Conservation (phyloP, 768 basidiomycete genomes). For the Rhizopogon vinicolor region DNA sequence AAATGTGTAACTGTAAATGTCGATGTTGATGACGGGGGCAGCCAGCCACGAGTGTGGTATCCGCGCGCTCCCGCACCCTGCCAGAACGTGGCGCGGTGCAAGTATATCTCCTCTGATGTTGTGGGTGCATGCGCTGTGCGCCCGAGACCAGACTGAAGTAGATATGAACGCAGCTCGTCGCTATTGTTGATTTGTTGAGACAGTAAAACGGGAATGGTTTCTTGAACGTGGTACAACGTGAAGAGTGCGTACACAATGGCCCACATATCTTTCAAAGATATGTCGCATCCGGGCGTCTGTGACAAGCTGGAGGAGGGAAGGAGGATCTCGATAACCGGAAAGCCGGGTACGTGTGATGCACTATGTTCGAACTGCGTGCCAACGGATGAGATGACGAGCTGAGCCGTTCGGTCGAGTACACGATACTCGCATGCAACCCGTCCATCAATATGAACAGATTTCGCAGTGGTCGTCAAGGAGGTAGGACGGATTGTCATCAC, state of each 20-base stretch:
- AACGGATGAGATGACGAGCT: slow-evolving; percentile 12
- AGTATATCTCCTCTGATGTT: slow-evolving; percentile 27
- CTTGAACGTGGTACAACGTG: slow-evolving; percentile 32
- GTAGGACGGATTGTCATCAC: slow-evolving; percentile 5
- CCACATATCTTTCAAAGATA: slow-evolving; percentile 34
- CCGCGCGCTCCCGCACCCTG: slow-evolving; percentile 41
- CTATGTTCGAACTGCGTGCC: slow-evolving; percentile 15
- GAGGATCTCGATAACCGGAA: slow-evolving; percentile 13
- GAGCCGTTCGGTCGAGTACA: slow-evolving; percentile 5
- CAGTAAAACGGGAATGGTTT: slow-evolving; percentile 36
- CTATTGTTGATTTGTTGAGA: slow-evolving; percentile 22
- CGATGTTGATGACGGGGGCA: slow-evolving; percentile 24
- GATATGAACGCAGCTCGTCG: slow-evolving; percentile 31
- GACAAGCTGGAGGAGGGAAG: neutral
- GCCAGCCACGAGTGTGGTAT: slow-evolving; percentile 27
- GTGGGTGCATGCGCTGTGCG: slow-evolving; percentile 13
- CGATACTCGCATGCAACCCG: slow-evolving; percentile 10
- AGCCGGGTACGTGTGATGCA: slow-evolving; percentile 15
- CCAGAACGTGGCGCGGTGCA: slow-evolving; percentile 43
- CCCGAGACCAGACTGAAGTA: slow-evolving; percentile 34
- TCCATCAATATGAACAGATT: slow-evolving; percentile 5
- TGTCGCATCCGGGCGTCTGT: neutral
- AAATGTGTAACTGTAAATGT: slow-evolving; percentile 25
- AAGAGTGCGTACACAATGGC: slow-evolving; percentile 37
- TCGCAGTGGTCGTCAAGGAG: neutral